These are phyloP conservation scores for Stenogyne calaminthoides DNA, from an alignment of 305 asterid genomes.

Conservation along the genomic window DNA sequence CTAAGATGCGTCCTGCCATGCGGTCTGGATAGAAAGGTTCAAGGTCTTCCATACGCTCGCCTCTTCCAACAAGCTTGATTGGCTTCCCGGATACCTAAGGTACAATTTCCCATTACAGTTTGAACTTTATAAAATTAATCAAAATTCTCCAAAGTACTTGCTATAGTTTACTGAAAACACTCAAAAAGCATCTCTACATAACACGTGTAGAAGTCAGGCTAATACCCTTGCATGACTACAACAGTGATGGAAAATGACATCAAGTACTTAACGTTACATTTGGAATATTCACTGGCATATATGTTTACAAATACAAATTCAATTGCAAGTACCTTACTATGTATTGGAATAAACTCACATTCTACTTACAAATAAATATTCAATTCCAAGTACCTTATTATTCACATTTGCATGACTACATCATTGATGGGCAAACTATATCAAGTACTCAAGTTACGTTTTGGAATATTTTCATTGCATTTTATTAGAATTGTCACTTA, in stretches of 20 bases:
- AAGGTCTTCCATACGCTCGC: constrained; percentile 98
- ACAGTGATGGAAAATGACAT: not conserved
- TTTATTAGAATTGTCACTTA: not conserved
- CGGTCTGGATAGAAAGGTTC: constrained; percentile 99
- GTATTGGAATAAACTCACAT: not conserved
- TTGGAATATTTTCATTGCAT: constrained; percentile 4
- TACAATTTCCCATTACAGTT: constrained; percentile 18
- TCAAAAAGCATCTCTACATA: constrained; percentile 17
- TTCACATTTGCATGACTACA: constrained; percentile 1
- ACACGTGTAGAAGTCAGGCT: constrained; percentile 11
- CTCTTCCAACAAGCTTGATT: constrained; percentile 98
- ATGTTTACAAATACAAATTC: not conserved
- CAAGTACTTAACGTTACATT: not conserved
- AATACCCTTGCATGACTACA: not conserved
- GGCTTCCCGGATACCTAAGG: constrained; percentile 92
- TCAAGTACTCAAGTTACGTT: not conserved
- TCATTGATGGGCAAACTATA: constrained; percentile 5
- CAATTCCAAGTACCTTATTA: not conserved
- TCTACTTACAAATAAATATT: not conserved
- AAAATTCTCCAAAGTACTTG: constrained; percentile 17
- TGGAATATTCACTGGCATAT: not conserved
- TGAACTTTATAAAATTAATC: constrained; percentile 9
- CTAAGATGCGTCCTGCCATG: constrained; percentile 97
- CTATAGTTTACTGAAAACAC: constrained; percentile 7
- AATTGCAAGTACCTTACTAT: not conserved